Conservation (phyloP, 257 asterid species). For the Mitragyna speciosa region DNA sequence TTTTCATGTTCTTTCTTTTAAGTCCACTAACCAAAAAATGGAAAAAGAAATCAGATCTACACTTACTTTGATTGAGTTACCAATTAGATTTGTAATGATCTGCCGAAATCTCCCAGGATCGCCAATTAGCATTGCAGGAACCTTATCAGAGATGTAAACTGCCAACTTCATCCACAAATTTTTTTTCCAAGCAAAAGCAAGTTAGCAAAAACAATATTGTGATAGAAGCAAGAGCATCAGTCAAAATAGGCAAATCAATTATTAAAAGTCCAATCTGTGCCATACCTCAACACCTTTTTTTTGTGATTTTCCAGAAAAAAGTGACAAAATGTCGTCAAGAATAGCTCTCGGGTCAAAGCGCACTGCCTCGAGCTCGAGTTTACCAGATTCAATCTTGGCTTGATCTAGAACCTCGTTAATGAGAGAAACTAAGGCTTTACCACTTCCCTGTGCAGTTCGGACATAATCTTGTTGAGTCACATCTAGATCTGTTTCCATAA, state of each 20-base stretch:
- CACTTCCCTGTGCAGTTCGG: constrained; percentile 95
- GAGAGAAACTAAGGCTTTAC: constrained; percentile 95
- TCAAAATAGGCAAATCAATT: constrained; percentile 35
- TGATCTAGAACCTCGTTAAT: constrained; percentile 92
- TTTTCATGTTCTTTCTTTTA: not conserved
- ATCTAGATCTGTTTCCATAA: constrained; percentile 87
- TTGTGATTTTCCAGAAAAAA: constrained; percentile 87
- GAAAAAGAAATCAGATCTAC: not conserved
- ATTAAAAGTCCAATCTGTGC: not conserved
- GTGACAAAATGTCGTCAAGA: constrained; percentile 51
- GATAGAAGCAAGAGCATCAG: constrained; percentile 23
- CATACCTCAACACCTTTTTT: constrained; percentile 89
- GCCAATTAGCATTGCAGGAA: constrained; percentile 75
- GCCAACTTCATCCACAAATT: constrained; percentile 67
- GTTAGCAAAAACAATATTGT: not conserved
- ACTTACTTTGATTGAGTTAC: constrained; percentile 95
- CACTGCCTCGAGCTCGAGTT: constrained; percentile 90
- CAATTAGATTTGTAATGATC: constrained; percentile 82
- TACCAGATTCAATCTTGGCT: constrained; percentile 98
- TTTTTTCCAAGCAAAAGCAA: not conserved
- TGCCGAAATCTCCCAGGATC: constrained; percentile 97
- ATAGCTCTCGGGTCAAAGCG: constrained; percentile 43
- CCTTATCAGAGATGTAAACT: constrained; percentile 72
- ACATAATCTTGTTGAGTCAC: constrained; percentile 97
- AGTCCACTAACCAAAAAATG: not conserved